Base-by-base conservation (phyloP, 1,284 basidiomycete genomes). In the Naganishia sp. region DNA sequence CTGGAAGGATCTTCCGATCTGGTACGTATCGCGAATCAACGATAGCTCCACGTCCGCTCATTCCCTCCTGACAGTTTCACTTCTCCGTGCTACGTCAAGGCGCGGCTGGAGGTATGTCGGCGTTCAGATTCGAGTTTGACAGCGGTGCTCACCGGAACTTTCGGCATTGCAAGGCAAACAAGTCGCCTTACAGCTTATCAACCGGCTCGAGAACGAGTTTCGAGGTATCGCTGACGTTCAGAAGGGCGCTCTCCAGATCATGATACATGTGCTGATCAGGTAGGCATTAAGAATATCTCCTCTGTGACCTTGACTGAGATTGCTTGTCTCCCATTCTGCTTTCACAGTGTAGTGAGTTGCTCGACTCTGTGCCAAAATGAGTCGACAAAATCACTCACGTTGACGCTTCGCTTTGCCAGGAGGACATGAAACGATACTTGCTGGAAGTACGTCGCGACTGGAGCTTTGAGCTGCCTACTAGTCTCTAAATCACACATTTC, bases 221-320 rank as follows among this genome's bases (percentile, higher is more conserved):
- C 18, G 42, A 13, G 31, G 32, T 17, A 9, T 28, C 18, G 25
- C 35, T n/a, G 18, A 56, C 7, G 23, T 18, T n/a, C 7, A 10
- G 10, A 18, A 4, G 23, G n/a, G 6, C 6, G 10, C 57, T 5
- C 21, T 49, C 2, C 47, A 50, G 10, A 28, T 61, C 3, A 43
- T 61, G 11, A 17, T 61, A 17, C 57, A 61, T 51, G 57, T 61
- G n/a, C 32, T 61, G 47, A 39, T 61, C 21, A 49, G 49, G 57
- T 61, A 51, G 41, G 57, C 21, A 6, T 4, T 13, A 49, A 5
- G 21, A 3, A 49, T 9, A 6, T 13, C 47, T 49, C 21, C 47
- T 23, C 6, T 39, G 35, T 39, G 7, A 13, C 35, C 13, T 13
- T 10, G 13, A 13, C 1, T 39, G 35, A 39, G 13, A 39, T 39